Conservation (phyloP, 768 basidiomycete genomes). For the button mushroom (Agaricus bisporus) region DNA sequence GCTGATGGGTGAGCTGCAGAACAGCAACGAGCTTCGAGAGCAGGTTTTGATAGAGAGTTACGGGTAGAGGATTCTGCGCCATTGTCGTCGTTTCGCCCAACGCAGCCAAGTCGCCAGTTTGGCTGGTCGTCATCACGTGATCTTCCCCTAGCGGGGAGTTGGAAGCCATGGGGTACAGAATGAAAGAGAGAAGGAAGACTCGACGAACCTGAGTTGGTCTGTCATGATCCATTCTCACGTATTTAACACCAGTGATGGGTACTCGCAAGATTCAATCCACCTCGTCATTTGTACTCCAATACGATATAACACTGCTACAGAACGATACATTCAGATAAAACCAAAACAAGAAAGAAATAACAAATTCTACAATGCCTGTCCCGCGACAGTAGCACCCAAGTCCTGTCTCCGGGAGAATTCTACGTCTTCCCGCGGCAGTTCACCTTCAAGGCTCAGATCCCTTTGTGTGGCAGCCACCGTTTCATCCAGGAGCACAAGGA, state of each 20-base stretch:
- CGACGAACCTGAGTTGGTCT: not conserved
- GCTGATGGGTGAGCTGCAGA: conserved; percentile 52
- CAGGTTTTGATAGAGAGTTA: conserved; percentile 48
- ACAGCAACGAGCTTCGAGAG: conserved; percentile 55
- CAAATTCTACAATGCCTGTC: not conserved
- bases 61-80: conserved; percentile 33
- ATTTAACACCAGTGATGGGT: not conserved
- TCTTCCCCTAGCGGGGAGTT: not conserved
- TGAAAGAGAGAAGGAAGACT: not conserved
- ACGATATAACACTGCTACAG: not conserved
- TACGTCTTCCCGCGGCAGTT: not conserved
- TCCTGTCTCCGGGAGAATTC: not conserved
- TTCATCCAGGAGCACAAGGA: conserved; percentile 3
- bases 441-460: not conserved
- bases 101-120: not conserved
- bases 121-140: conserved; percentile 2
- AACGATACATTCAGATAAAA: not conserved
- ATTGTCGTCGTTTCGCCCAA: conserved; percentile 13
- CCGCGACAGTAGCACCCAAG: not conserved
- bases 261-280: no score
- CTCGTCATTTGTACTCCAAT: not conserved
- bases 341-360: not conserved
- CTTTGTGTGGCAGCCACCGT: not conserved
- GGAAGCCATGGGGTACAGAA: not conserved
- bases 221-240: conserved; percentile 2